Base-by-base conservation (phyloP, 2,329 filamentous ascomycete genomes). In the Cladorrhinum sp. region DNA sequence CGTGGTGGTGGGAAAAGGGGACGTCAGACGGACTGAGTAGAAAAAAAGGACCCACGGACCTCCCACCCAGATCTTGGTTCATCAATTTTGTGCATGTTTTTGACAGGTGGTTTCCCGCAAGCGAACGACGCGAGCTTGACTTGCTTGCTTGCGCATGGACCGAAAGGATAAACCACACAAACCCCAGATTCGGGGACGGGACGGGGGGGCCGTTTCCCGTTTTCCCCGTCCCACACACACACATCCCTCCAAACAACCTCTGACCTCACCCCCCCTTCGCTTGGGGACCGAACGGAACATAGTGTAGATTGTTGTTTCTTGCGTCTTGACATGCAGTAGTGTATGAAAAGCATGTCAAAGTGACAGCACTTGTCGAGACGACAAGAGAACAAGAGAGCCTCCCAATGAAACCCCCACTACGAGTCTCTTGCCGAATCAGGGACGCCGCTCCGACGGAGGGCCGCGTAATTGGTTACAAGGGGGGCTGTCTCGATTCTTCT, bases 51-150 rank as follows among this genome's bases (percentile, higher is more conserved):
- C 53, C 33, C 53, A 55, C 33, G 36, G 33, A 46, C 53, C 53
- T 30, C 33, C 33, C 33, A 18, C 33, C 39, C 33, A 55, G 53
- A 55, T 55, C 53, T 55, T 55, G 53, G 53, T 55, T 55, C 30
- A 55, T 55, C 53, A 55, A 55, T 55, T 55, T 42, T 55, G 53
- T 55, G 53, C 53, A 36, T 36, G 33, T 55, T 46, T 55, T 46
- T 55, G 53, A 55, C 53, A 55, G 53, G 53, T 55, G 26, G 52
- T 18, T 33, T 30, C 20, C 14, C 3, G 33, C 12, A 24, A 36
- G 51, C 24, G 28, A 54, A 54, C 30, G 3, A 49, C 46, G 21
- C 46, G 21, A 49, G 18, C 50, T 18, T 24, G 24, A 26, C 28
- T 24, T 24, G 12, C 12, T 52, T 3, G 18, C 14, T 26, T 52